phyloP scores from a whole-genome alignment of 208 protist species.

The Trypanosoma conorhini region DNA sequence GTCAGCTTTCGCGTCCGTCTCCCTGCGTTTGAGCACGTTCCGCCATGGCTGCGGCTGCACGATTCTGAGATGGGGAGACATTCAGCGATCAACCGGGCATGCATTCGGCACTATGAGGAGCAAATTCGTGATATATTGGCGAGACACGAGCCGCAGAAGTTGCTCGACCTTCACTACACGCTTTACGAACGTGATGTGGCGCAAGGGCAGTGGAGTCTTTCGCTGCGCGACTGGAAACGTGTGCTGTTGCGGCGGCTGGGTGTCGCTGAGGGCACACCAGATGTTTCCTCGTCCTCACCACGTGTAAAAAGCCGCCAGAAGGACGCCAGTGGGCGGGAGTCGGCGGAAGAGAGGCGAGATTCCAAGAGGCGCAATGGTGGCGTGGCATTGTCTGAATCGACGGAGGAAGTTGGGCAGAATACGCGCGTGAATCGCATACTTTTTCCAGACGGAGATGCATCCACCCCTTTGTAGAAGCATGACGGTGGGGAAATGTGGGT shows the following conservation, averaged over 20 bases:
- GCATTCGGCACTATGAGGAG: conserved; percentile 29
- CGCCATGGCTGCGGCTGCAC: conserved; percentile 37
- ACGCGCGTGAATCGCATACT: no score
- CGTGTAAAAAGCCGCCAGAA: neutral
- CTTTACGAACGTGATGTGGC: conserved; percentile 34
- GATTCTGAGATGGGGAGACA: conserved; percentile 1
- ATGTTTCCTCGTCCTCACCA: neutral
- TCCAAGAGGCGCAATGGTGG: no score
- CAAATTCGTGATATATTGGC: conserved; percentile 20
- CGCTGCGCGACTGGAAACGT: conserved; percentile 14
- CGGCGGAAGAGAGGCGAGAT: no score
- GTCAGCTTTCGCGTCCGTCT: conserved; percentile 30
- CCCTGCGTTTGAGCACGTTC: conserved; percentile 29
- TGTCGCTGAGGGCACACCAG: neutral
- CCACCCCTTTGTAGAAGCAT: neutral
- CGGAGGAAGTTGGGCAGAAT: no score
- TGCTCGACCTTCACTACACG: conserved; percentile 31
- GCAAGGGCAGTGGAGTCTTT: conserved; percentile 20
- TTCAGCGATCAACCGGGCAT: neutral
- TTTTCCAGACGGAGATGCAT: neutral
- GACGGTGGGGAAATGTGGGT: neutral
- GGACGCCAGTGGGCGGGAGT: neutral
- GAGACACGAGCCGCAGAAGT: conserved; percentile 6
- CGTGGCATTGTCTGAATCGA: no score
- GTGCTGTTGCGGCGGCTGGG: conserved; percentile 5